Conservation (phyloP, 2,329 filamentous ascomycete genomes). For the Aureobasidium sp. region DNA sequence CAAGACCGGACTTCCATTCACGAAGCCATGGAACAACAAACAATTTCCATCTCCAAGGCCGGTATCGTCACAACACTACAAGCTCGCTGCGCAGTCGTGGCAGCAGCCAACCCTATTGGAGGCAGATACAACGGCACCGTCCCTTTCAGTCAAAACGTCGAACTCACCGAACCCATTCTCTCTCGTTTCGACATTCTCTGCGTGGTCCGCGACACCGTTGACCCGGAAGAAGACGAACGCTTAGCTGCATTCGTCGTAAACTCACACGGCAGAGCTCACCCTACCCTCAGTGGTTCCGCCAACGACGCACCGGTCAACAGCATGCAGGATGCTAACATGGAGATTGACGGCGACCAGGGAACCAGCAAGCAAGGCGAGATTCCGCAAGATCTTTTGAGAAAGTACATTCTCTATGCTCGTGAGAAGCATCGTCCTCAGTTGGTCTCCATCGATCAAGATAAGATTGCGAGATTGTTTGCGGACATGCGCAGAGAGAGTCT, state of each 20-base stretch:
- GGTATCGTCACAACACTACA: slow-evolving; percentile 97
- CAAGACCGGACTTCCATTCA: slow-evolving; percentile 97
- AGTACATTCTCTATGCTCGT: slow-evolving; percentile 93
- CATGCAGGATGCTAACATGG: slow-evolving; percentile 47
- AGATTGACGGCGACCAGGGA: slow-evolving; percentile 47
- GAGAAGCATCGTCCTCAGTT: slow-evolving; percentile 86
- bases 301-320: slow-evolving; percentile 43
- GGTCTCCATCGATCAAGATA: slow-evolving; percentile 97
- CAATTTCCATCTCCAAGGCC: slow-evolving; percentile 97
- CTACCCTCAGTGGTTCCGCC: slow-evolving; percentile 36
- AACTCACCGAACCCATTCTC: slow-evolving; percentile 92
- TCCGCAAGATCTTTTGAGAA: slow-evolving; percentile 80
- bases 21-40: slow-evolving; percentile 99
- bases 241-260: slow-evolving; percentile 91
- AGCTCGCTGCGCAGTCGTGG: slow-evolving; percentile 91
- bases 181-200: slow-evolving; percentile 97
- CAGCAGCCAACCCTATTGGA: slow-evolving; percentile 91
- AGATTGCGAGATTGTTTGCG: slow-evolving; percentile 85
- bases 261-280: slow-evolving; percentile 87
- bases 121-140: slow-evolving; percentile 95
- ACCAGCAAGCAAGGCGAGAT: slow-evolving; percentile 57
- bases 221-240: slow-evolving; percentile 85
- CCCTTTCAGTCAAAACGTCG: slow-evolving; percentile 92
- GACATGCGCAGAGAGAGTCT: slow-evolving; percentile 93
- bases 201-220: slow-evolving; percentile 91